phyloP scores from a whole-genome alignment of 371 early-diverging fungal genomes.

The Capillidium rhysosporum region DNA sequence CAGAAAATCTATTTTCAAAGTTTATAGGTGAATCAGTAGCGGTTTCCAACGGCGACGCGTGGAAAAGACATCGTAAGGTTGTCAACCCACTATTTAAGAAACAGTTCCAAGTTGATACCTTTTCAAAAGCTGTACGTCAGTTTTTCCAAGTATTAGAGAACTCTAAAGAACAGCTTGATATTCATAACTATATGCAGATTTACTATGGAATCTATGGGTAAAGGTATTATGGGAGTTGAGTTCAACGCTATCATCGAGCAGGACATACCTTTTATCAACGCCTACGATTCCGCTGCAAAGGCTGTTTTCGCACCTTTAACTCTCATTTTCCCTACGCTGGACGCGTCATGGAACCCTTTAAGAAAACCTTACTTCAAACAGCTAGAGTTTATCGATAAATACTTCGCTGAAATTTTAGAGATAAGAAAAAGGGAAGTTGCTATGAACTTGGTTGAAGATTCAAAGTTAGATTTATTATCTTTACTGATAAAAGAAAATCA shows the following conservation, averaged over 20 bases:
- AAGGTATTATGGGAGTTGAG: background rate
- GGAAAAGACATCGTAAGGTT: conserved; percentile 5
- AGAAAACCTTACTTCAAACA: background rate
- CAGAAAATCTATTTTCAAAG: background rate
- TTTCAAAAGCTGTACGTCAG: background rate
- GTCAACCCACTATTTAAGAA: background rate
- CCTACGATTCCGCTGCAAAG: background rate
- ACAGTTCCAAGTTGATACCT: background rate
- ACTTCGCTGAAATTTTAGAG: background rate
- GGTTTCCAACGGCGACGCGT: background rate
- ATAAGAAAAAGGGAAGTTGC: background rate
- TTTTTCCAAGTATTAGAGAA: background rate
- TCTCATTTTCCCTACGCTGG: background rate
- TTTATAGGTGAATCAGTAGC: conserved; percentile 1
- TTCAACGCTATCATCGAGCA: background rate
- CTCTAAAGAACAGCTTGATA: conserved; percentile 10
- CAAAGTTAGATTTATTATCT: too few species aligned
- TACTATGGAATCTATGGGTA: background rate
- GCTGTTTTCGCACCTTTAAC: background rate
- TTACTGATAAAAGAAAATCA: background rate
- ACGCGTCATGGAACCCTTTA: background rate
- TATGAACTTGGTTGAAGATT: background rate
- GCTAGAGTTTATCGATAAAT: background rate
- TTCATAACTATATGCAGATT: background rate
- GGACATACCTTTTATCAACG: background rate